Evolutionary conservation across 176 grass and related monocot genomes (phyloP).

Genomic region (Carex kokanica): DNA sequence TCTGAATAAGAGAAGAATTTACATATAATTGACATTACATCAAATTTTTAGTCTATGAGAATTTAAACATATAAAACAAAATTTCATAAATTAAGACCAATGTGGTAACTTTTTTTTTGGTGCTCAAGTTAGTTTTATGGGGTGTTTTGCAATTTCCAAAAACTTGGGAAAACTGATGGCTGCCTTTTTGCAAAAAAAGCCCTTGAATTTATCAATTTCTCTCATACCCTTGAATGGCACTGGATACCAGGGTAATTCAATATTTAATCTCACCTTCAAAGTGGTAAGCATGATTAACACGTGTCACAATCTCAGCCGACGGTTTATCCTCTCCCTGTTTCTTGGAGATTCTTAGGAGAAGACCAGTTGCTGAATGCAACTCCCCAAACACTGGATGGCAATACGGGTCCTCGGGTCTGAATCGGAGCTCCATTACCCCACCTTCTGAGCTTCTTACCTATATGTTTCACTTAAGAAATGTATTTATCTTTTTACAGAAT

Average conservation of each 20-base stretch:
- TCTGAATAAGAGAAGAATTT: too few relatives aligned
- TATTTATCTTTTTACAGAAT: background rate
- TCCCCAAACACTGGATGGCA: slow-evolving; percentile 69
- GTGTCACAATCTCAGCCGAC: slow-evolving; percentile 55
- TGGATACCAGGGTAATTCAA: background rate
- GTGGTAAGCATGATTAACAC: slow-evolving; percentile 52
- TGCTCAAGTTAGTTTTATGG: too few relatives aligned
- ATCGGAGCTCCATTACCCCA: slow-evolving; percentile 55
- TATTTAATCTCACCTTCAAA: slow-evolving; percentile 46
- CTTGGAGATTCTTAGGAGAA: slow-evolving; percentile 60
- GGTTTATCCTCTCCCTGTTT: background rate
- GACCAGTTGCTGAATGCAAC: slow-evolving; percentile 34
- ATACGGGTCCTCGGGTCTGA: slow-evolving; percentile 73
- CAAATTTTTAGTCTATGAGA: too few relatives aligned
- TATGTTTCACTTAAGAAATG: background rate
- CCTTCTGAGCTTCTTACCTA: slow-evolving; percentile 45
- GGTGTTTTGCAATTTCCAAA: background rate
- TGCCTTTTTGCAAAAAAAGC: background rate
- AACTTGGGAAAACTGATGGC: background rate
- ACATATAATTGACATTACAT: too few relatives aligned
- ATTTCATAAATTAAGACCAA: too few relatives aligned
- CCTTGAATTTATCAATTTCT: background rate
- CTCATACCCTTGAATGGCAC: background rate
- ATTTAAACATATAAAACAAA: too few relatives aligned
- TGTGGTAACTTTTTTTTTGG: too few relatives aligned